Base-by-base conservation (phyloP, 2,329 filamentous ascomycete genomes). In the Aureobasidium uvarum region DNA sequence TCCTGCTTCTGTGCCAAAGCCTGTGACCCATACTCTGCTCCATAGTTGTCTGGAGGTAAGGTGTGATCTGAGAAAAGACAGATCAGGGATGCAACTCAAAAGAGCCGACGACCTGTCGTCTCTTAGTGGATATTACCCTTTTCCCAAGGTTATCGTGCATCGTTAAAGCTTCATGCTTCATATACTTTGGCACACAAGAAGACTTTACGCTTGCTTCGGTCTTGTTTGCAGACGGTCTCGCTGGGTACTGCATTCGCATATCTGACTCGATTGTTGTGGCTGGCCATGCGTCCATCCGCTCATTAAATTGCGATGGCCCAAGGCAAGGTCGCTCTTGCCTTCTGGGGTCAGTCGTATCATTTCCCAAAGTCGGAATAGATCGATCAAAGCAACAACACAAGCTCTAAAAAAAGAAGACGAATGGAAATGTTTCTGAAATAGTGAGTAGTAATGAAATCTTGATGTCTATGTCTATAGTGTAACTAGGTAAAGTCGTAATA, bases 401-500 rank as follows among this genome's bases (percentile, higher is more conserved):
- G 20, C 20, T 25, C 20, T 20, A 13, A 46, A 23, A 20, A 13
- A 46, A 23, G 20, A 23, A 46, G 43, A 13, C 1, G 20, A 25
- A 11, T 5, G 16, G 20, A 13, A 14, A 14, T 25, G 10, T 36
- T 13, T 36, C 10, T 11, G 33, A 13, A 13, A 36, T 36, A 10
- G 33, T 36, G 33, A 36, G 33, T 36, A 36, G 2, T 36, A 36
- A 36, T 11, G 10, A 10, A 46, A 46, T 46, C 10, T 25, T 54
- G 16, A 41, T 56, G 38, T 56, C 52, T 43, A 56, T 56, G 38
- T 56, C 52, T 56, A 56, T 56, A 43, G 20, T 41, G 31, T 54
- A 16, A 54, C 20, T 23, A 18, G 18, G 14, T 6, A 11, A 41
- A 43, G 51, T 56, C 52, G 25, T 56, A 14, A 56, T 43, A 38